Base-by-base conservation (phyloP, 129 eudicot species). In the Saposhnikovia divaricata region DNA sequence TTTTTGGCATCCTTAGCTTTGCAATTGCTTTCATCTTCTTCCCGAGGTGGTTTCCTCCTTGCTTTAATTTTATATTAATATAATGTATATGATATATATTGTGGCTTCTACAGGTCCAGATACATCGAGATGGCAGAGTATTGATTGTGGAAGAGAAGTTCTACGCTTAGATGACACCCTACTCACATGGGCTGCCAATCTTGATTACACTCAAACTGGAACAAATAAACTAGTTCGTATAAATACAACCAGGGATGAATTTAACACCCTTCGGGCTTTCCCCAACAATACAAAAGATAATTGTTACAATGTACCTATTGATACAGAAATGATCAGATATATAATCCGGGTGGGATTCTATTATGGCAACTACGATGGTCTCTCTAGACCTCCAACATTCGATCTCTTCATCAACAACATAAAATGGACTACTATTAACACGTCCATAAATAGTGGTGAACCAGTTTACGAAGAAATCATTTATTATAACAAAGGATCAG, bases 401-500 rank as follows among this genome's bases (percentile, higher is more conserved):
- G 48, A 21, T 72, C 76, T 72, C 76, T 72, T 38, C 27, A 72
- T 72, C 23, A 9, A 72, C 76, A 4, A 72, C 7, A 13, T 21
- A 72, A 72, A 40, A 72, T 72, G 76, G 76, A n/a, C 76, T 9
- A 72, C 76, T 2, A 4, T 40, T n/a, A 48, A 72, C 76, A 72
- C 47, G 6, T 40, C 76, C 3, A 40, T 4, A 9, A n/a, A 59
- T n/a, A n/a, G 23, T 59, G 68, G 68, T n/a, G 31, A 21, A 21
- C 68, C 68, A 9, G 11, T 59, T n/a, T 59, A 59, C 2, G 4
- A 59, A 59, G 68, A 59, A 59, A 59, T 59, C 34, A 59, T 72
- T 5, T 72, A 72, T 10, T 5, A 40, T 19, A 72, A 42, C 27
- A 2, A 42, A 38, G 23, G 27, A 40, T 40, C 48, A 40, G 76